Evolutionary conservation across 768 basidiomycete genomes (phyloP), one percentile per base, ranked within the genome.

Genomic region (Mycena maculata): DNA sequence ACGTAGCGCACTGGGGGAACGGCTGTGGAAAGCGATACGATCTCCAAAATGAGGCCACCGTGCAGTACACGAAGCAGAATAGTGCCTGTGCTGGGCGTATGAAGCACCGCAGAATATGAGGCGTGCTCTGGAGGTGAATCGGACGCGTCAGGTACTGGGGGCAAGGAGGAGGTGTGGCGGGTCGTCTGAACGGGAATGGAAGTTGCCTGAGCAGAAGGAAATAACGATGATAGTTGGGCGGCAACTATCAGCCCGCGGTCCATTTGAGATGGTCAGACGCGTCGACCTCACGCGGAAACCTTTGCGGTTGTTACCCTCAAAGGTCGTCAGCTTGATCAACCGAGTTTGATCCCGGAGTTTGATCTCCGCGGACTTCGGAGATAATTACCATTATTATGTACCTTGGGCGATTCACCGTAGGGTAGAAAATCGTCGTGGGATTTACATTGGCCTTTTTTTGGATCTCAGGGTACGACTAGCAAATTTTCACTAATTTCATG

Each of bases 41-140:
- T 86, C 73, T 96, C 93, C 45, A 94, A 77, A 54, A 94, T 89
- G 68, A 88, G 78, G 27, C 90, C 91, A 48, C 86, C 88, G 67
- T 95, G 90, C 59, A 95, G 82, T 49, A 94, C 85, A 65, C 95
- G 90, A 50, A 90, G 77, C 56, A 95, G 85, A 58, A 95, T 83
- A 53, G 90, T 85, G 18, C 92, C 91, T 4, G 89, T 87, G 39
- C 78, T 74, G 16, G 83, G 80, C 6, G 89, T 83, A 69, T 89
- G 84, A 62, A 91, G 81, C 57, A 89, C 70, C 22, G 85, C 84
- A 33, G 91, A 84, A 74, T 84, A 86, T 15, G 86, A 85, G 49
- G 94, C 93, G 82, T 96, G 94, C 77, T 94, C 92, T 13, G 84
- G 77, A 48, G 87, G 88, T 10, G 85, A 79, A 74, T 82, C 80